A percentile compares a stretch with the other conserved stretches of the same genome.
Conservation (phyloP, 306 rosid species). For the Rosa persica region DNA sequence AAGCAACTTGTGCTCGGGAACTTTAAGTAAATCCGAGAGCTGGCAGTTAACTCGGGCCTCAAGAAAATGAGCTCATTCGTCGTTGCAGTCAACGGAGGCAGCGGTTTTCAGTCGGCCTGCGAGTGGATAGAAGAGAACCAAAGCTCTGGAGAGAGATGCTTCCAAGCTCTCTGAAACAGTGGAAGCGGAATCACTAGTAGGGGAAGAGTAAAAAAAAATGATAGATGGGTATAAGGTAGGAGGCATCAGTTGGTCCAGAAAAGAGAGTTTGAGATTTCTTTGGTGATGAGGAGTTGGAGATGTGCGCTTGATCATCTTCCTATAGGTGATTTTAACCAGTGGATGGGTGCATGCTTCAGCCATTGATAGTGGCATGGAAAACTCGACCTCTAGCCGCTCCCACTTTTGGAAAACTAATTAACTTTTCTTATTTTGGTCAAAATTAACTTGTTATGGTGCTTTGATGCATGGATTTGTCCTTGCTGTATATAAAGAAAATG, state of each 20-base stretch:
- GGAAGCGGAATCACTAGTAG: neutral
- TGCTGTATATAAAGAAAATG: too few relatives aligned
- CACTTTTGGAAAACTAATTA: neutral
- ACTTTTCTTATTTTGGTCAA: too few relatives aligned
- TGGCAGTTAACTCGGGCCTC: neutral
- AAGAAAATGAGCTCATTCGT: constrained; percentile 1
- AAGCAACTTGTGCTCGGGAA: neutral
- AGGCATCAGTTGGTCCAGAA: neutral
- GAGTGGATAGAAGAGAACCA: neutral
- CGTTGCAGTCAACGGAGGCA: neutral
- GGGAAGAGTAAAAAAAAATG: neutral
- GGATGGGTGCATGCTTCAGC: neutral
- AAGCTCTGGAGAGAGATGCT: constrained; percentile 1
- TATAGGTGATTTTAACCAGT: constrained; percentile 1
- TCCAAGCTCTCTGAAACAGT: neutral
- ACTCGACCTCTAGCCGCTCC: neutral
- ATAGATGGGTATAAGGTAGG: neutral
- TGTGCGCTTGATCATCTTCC: constrained; percentile 6
- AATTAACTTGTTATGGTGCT: too few relatives aligned
- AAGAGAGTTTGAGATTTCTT: neutral
- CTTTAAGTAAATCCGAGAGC: neutral
- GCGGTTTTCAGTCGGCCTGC: neutral
- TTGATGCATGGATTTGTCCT: too few relatives aligned
- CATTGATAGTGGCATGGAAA: neutral
- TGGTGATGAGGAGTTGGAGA: constrained; percentile 11